Base-by-base conservation (phyloP, 2,329 filamentous ascomycete genomes). In the Ophiocordyceps camponoti-saundersi region DNA sequence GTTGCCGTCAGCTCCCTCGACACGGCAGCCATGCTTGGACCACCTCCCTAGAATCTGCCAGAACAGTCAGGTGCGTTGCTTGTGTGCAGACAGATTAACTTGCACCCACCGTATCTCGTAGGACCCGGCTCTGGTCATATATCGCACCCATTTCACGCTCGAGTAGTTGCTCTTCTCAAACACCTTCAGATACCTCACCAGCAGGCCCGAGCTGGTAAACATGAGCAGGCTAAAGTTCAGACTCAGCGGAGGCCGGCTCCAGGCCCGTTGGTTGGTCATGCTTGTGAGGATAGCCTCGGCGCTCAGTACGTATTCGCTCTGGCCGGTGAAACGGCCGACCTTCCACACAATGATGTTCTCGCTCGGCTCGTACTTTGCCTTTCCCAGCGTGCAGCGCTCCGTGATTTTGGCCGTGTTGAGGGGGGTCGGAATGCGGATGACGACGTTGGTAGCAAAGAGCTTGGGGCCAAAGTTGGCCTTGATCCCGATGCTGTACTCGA, bases 111-210 rank as follows among this genome's bases (percentile, higher is more conserved):
- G 75, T 61, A 98, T 95, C 68, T 98, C 92, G 65, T 98, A 98
- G 64, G 88, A 95, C 26, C 92, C 92, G 16, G 90, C 92, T 54
- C 90, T 80, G 18, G 92, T 98, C 92, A 98, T 96, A 65, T 98
- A 98, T 56, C 92, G 73, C 56, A 98, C 92, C 92, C 92, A 98
- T 66, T 98, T 98, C 44, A 98, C 92, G 60, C 88, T 95, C 52
- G 85, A 93, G 63, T 98, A 98, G 65, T 96, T 96, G 65, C 79
- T 92, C 79, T 98, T 98, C 70, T 98, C 92, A 68, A 98, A 98
- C 2, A 98, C 92, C 68, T 98, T 98, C 48, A 98, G 67, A 63
- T 98, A 98, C 45, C 93, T 73, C 48, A 98, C 92, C 53, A 98
- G 61, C 59, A 98, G 62, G 1, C 92, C 92, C 1, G 85, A 93